Evolutionary conservation across 306 rosid genomes (phyloP), one percentile per base, ranked within the genome.

Genomic region (Prunus salicina): DNA sequence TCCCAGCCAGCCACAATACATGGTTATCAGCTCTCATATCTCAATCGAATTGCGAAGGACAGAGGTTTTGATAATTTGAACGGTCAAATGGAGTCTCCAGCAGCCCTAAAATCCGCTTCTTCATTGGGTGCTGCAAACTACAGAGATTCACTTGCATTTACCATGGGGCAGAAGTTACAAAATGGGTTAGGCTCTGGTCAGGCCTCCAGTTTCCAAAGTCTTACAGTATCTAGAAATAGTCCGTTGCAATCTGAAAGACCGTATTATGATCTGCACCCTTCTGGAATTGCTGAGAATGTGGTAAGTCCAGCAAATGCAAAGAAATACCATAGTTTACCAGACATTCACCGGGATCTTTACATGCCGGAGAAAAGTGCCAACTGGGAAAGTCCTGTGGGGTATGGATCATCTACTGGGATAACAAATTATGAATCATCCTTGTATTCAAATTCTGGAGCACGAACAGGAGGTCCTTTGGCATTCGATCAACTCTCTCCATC

Each of bases 281-380:
- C 90, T 74, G 94, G 88, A 75, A 64, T 83, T 72, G 81, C 83
- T 12, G 97, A 86, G 56, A 89, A 46, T 82, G 64, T 84, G 27
- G 85, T 66, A 28, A 75, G 43, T 79, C 76, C 88, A 79, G 80
- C 87, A 74, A 88, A 89, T 87, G 71, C 90, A 8, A 96, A 96
- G 90, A 96, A 88, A 76, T 91, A 89, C 80, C 98, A 87, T 80
- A 96, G 99, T 80, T 83, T 85, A 84, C 99, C 99, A 0, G 91
- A 91, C 84, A 87, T 92, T 50, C 85, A 73, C 64, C 88, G 91
- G 73, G 91, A 83, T 76, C 82, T 77, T 28, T 84, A 86, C 61
- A 73, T 38, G 28, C 64, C 92, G 28, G 87, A 86, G 56, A 91
- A 82, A 79, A 87, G 61, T 84, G 72, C 85, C 67, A 85, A 84